A percentile compares a stretch with the other conserved stretches of the same genome.
phyloP scores from a whole-genome alignment of 1,139 yeast species.

The Lodderomyces margitis region DNA sequence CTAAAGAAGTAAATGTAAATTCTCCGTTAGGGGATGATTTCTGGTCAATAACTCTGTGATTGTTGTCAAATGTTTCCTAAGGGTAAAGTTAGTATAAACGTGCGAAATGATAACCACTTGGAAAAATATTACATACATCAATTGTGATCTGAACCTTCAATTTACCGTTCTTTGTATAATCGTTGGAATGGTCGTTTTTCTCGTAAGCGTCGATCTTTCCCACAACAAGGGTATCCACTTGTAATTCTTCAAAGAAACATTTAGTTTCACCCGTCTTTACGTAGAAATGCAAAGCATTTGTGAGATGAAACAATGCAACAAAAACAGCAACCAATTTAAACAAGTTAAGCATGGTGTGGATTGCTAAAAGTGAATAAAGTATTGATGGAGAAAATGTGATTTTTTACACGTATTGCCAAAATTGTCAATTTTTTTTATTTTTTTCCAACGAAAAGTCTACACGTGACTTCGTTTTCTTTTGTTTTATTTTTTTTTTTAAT shows the following conservation, averaged over 20 bases:
- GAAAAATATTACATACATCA: conserved; percentile 35
- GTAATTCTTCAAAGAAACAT: conserved; percentile 48
- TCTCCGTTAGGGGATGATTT: conserved; percentile 40
- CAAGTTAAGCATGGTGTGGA: conserved; percentile 1
- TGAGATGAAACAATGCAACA: conserved; percentile 5
- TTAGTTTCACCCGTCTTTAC: conserved; percentile 44
- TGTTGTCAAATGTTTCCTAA: conserved; percentile 48
- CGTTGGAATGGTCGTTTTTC: conserved; percentile 27
- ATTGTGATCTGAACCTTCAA: conserved; percentile 42
- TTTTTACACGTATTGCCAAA: not conserved
- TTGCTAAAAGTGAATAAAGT: not conserved
- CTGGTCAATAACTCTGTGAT: conserved; percentile 43
- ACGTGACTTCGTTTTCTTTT: not conserved
- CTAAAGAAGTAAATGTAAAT: conserved; percentile 43
- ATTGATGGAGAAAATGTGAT: not conserved
- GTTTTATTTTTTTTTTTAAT: not conserved
- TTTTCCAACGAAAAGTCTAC: too few species aligned
- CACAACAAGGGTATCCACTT: conserved; percentile 41
- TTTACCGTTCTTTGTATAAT: conserved; percentile 29
- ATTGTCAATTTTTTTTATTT: not conserved
- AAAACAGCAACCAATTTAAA: not conserved
- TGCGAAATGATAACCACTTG: too few species aligned
- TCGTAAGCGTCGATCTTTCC: conserved; percentile 47
- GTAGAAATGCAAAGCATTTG: conserved; percentile 44
- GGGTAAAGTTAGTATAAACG: not conserved